Base-by-base conservation (phyloP, 1,284 basidiomycete genomes). In the Pseudozyma flocculosa region DNA sequence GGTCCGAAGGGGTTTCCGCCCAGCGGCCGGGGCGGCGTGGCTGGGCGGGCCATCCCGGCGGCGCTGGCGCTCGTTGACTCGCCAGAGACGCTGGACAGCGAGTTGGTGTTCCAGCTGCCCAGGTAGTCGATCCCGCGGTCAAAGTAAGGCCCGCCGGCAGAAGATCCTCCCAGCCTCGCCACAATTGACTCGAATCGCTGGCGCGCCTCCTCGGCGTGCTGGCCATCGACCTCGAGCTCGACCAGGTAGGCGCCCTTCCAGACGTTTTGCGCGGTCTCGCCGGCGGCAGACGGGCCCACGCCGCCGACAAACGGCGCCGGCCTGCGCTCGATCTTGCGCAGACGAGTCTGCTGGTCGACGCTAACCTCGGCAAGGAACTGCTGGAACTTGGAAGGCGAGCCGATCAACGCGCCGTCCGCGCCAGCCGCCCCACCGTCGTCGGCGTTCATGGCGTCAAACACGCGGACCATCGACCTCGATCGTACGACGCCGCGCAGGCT, bases 221-320 rank as follows among this genome's bases (percentile, higher is more conserved):
- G 48, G 29, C 56, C 54, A 37, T 55, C 41, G 14, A 37, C 39
- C 23, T 58, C 53, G 14, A 66, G 36, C 50, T 66, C 63, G n/a
- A 66, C 40, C 21, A 66, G 41, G 14, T 66, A 66, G 37, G 48
- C 54, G 42, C 58, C 41, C 34, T 48, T 45, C 63, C 63, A 66
- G 15, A 58, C 45, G 48, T 54, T 58, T n/a, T 4, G 15, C 14
- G 11, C 19, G 37, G 7, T n/a, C 15, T 21, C 17, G 48, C 46
- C 37, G 1, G 40, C 41, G 2, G 11, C 39, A 1, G 42, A 22
- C 18, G 45, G 22, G 7, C 40, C 46, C 3, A 34, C 21, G 11
- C 26, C 26, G 26, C 26, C 40, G 19, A 24, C 21, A 13, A 42
- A 50, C 18, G 58, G 56, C 22, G 54, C 52, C 3, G 63, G 54